A percentile compares a stretch with the other conserved stretches of the same genome.
Conservation (phyloP, 2,329 filamentous ascomycete species). For the Pseudodiploospora longispora region DNA sequence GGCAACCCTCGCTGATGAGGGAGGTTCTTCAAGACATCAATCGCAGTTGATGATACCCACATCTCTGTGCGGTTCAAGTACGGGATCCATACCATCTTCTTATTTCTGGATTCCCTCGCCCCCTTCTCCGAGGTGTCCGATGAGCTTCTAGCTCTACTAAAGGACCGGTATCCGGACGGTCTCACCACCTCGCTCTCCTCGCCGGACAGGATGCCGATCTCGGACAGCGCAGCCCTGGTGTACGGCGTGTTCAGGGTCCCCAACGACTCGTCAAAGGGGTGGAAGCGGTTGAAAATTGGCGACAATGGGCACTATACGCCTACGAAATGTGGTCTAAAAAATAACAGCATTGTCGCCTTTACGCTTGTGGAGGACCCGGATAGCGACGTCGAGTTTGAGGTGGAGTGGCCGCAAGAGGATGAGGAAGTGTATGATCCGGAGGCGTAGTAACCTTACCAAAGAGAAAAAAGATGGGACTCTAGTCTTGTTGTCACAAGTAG, state of each 20-base stretch:
- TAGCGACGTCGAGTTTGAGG: constrained; percentile 34
- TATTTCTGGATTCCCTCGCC: constrained; percentile 53
- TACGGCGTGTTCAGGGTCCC: constrained; percentile 39
- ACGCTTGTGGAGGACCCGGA: constrained; percentile 32
- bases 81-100: constrained; percentile 60
- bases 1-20: too few species aligned
- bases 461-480: too few species aligned
- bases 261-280: constrained; percentile 39
- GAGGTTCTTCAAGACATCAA: background rate
- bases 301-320: constrained; percentile 30
- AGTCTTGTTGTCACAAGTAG: too few species aligned
- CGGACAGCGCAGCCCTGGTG: constrained; percentile 32
- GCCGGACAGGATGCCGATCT: constrained; percentile 29
- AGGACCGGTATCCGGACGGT: constrained; percentile 47
- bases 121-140: constrained; percentile 49
- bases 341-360: constrained; percentile 44
- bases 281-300: constrained; percentile 36
- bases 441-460: background rate
- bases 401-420: constrained; percentile 38
- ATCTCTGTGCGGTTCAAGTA: constrained; percentile 66
- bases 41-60: constrained; percentile 35
- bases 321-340: constrained; percentile 33
- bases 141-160: constrained; percentile 50
- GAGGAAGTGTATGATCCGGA: constrained; percentile 24
- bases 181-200: constrained; percentile 30